Percentiles rank a stretch among this genome's conserved stretches.
These are phyloP conservation scores for Pythium scleroteichum DNA, from an alignment of 352 stramenopile species.

Conservation along the genomic window DNA sequence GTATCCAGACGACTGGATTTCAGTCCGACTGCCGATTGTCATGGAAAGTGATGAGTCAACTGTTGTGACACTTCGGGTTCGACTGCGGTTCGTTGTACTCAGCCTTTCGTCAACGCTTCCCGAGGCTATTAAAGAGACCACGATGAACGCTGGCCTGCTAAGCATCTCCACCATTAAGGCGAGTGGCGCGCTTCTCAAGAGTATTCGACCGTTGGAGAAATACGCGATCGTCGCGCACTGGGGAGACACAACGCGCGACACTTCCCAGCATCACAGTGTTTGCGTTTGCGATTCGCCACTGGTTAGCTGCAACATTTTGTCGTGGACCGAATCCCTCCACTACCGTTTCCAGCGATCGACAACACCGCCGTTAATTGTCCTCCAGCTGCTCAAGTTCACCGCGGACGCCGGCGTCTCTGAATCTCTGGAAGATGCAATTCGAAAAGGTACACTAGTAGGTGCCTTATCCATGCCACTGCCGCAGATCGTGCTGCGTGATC, in stretches of 20 bases:
- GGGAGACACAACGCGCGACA: neutral
- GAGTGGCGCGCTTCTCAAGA: conserved; percentile 10
- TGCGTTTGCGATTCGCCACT: neutral
- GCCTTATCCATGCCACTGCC: conserved; percentile 11
- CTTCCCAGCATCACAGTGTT: neutral
- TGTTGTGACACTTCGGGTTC: neutral
- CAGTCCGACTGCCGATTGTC: neutral
- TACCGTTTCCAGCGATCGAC: neutral
- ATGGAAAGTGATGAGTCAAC: neutral
- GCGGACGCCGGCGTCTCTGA: neutral
- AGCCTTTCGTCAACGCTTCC: neutral
- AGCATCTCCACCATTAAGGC: conserved; percentile 8
- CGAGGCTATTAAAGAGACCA: neutral
- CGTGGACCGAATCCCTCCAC: neutral
- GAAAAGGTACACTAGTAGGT: conserved; percentile 2
- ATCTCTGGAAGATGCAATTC: neutral
- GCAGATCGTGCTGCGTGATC: conserved; percentile 4
- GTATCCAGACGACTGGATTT: conserved; percentile 18
- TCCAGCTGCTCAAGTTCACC: conserved; percentile 1
- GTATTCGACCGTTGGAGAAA: conserved; percentile 1
- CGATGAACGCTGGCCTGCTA: conserved; percentile 1
- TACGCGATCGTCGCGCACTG: conserved; percentile 5
- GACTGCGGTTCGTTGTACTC: conserved; percentile 1
- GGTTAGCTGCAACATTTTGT: neutral
- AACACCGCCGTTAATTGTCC: neutral